Percentiles rank a stretch among this genome's conserved stretches.
Evolutionary conservation across 352 stramenopile genomes (phyloP).

Genomic region (Pythium plurisporium): DNA sequence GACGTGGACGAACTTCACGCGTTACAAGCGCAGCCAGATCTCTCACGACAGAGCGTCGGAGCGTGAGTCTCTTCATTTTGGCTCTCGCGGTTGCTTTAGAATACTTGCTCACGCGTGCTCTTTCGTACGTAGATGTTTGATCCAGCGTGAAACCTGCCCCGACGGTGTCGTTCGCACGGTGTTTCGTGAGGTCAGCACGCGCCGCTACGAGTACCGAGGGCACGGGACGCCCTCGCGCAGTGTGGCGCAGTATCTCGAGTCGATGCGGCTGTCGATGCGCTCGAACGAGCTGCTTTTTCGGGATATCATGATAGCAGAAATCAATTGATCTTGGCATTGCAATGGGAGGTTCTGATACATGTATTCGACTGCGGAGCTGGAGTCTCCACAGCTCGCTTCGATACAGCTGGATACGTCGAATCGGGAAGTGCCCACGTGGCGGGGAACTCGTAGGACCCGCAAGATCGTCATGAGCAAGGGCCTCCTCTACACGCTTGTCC

Average conservation of each 20-base stretch:
- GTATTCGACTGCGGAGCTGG: too few species aligned
- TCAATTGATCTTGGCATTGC: too few species aligned
- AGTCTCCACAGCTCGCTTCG: too few species aligned
- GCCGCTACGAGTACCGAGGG: not conserved
- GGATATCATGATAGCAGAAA: not conserved
- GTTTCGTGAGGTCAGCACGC: conserved; percentile 3
- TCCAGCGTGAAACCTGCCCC: conserved; percentile 9
- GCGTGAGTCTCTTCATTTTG: conserved; percentile 5
- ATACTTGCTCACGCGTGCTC: not conserved
- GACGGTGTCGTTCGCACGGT: conserved; percentile 11
- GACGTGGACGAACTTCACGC: conserved; percentile 31
- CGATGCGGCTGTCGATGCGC: not conserved
- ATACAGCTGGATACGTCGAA: too few species aligned
- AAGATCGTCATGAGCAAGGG: too few species aligned
- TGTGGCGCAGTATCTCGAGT: not conserved
- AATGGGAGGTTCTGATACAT: too few species aligned
- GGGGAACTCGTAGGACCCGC: too few species aligned
- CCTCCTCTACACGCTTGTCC: too few species aligned
- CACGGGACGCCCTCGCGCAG: not conserved
- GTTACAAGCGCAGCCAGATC: conserved; percentile 5
- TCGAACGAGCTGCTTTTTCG: conserved; percentile 14
- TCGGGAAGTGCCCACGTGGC: too few species aligned
- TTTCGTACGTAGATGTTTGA: conserved; percentile 1
- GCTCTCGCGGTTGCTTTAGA: not conserved
- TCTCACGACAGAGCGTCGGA: conserved; percentile 20